Conservation (phyloP, 169 alveolate species). For the Eimeria nieschulzi region DNA sequence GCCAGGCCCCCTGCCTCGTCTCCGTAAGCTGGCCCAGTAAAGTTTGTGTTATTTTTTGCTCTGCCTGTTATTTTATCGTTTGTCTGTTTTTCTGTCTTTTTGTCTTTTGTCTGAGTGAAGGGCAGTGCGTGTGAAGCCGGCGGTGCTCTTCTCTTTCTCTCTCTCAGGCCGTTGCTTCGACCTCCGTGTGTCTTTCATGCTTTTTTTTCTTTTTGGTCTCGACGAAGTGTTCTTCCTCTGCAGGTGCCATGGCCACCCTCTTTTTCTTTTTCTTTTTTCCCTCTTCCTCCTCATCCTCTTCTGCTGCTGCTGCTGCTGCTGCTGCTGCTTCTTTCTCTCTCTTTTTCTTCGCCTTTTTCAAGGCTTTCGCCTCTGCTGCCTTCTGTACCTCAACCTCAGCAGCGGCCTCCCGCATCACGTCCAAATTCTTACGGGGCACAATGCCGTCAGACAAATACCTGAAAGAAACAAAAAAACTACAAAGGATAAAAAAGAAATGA, state of each 20-base stretch:
- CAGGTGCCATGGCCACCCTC: neutral
- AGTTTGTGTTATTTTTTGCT: too few species aligned
- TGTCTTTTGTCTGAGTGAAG: neutral
- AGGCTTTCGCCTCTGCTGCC: conserved; percentile 38
- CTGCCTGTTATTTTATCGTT: too few species aligned
- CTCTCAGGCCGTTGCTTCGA: conserved; percentile 9
- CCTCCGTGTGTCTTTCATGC: neutral
- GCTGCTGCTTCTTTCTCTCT: conserved; percentile 16
- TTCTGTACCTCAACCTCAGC: conserved; percentile 50
- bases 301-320: conserved; percentile 29
- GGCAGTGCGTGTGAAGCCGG: neutral
- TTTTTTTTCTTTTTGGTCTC: conserved; percentile 23
- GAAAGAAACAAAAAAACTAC: neutral
- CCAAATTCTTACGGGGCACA: conserved; percentile 83
- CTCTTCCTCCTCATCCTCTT: neutral
- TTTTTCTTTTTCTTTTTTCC: neutral
- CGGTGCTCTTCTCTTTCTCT: conserved; percentile 12
- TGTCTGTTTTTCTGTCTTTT: neutral
- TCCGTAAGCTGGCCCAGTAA: too few species aligned
- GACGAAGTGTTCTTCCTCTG: neutral
- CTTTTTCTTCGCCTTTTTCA: conserved; percentile 31
- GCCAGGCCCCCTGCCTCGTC: too few species aligned
- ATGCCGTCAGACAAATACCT: conserved; percentile 87
- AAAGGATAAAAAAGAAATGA: neutral
- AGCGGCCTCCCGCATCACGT: conserved; percentile 87